phyloP scores from a whole-genome alignment of 371 early-diverging fungal genomes.

The Synchytrium microbalum region DNA sequence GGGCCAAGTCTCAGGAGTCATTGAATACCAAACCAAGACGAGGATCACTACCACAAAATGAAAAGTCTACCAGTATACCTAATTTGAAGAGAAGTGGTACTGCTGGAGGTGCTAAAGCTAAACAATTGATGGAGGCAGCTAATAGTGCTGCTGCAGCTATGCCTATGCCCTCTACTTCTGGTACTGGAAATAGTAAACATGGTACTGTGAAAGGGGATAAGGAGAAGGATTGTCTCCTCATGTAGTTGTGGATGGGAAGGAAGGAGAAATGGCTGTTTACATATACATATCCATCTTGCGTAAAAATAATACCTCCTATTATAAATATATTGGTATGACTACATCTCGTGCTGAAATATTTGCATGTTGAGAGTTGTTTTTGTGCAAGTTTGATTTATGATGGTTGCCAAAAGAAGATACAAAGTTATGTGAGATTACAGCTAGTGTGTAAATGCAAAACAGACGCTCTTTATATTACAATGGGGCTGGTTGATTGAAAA shows the following conservation, averaged over 20 bases:
- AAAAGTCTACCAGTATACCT: background rate
- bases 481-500: no score
- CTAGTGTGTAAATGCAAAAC: no score
- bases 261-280: no score
- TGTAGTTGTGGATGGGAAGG: background rate
- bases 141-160: background rate
- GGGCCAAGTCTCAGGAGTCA: background rate
- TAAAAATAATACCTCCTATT: no score
- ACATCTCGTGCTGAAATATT: no score
- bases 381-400: no score
- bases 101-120: background rate
- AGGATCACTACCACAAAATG: background rate
- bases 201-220: background rate
- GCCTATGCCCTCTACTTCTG: background rate
- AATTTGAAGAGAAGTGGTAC: background rate
- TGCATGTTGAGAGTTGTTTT: no score
- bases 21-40: background rate
- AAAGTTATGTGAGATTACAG: no score
- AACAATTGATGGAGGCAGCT: background rate
- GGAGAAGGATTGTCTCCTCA: background rate
- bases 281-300: no score
- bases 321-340: no score
- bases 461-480: no score
- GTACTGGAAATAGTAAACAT: background rate
- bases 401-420: no score